Conservation (phyloP, 345 rosid species). For the Microcos paniculata region DNA sequence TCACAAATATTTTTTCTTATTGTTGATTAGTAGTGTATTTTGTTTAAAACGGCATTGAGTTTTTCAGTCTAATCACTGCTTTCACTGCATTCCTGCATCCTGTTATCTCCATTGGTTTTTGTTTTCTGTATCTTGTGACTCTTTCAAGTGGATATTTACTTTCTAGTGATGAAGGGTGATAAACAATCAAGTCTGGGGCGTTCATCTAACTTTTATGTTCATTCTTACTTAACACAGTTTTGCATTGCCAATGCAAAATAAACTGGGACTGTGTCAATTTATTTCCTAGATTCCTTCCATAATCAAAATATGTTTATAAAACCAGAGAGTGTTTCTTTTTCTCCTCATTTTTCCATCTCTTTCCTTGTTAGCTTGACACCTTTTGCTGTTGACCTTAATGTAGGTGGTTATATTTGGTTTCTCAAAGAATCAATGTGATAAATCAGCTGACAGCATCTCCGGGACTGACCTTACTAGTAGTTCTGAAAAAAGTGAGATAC, state of each 20-base stretch:
- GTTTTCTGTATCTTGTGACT: conserved; percentile 6
- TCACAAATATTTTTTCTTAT: neutral
- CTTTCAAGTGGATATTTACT: conserved; percentile 1
- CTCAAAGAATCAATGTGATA: conserved; percentile 96
- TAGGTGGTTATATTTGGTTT: conserved; percentile 93
- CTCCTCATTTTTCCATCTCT: neutral
- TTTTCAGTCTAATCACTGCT: neutral
- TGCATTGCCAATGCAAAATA: conserved; percentile 1
- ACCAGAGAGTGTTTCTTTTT: neutral
- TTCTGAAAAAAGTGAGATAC: conserved; percentile 87
- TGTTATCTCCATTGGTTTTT: conserved; percentile 1
- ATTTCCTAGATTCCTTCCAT: conserved; percentile 5
- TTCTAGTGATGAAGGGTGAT: neutral
- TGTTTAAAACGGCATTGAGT: neutral
- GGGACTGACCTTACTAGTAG: conserved; percentile 79
- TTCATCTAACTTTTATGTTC: neutral
- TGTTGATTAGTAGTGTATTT: neutral
- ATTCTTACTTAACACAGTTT: neutral
- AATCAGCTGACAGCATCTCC: conserved; percentile 68
- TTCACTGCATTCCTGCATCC: neutral
- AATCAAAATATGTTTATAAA: neutral
- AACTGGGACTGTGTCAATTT: neutral
- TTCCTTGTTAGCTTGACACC: conserved; percentile 7
- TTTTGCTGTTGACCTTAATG: conserved; percentile 15
- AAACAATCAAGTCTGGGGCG: neutral